A percentile compares a stretch with the other conserved stretches of the same genome.
Evolutionary conservation across 495 filamentous ascomycete genomes (phyloP).

Genomic region (Immersiella caudata): DNA sequence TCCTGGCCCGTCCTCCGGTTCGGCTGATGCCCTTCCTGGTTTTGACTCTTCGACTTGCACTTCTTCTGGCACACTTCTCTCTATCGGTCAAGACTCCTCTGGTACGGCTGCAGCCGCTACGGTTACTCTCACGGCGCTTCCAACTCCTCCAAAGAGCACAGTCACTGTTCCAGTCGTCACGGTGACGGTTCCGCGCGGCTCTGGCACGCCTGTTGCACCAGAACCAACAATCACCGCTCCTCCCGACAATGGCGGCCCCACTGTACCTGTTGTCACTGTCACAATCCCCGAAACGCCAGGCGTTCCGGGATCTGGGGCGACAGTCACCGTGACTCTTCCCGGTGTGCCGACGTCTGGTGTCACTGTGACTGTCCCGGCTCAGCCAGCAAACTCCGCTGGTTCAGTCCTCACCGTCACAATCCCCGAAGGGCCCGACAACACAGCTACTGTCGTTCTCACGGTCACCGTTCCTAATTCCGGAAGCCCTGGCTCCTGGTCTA

Average conservation of each 20-base stretch:
- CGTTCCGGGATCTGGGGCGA: slow-evolving; percentile 3
- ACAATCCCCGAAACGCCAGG: slow-evolving; percentile 11
- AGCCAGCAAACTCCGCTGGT: slow-evolving; percentile 4
- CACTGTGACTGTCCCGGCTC: slow-evolving; percentile 22
- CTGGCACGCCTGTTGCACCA: slow-evolving; percentile 5
- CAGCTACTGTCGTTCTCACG: slow-evolving; percentile 29
- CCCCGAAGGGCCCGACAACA: slow-evolving; percentile 28
- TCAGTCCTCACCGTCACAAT: slow-evolving; percentile 32
- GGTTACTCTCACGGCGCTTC: slow-evolving; percentile 22
- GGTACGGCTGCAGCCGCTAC: slow-evolving; percentile 18
- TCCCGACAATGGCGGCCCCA: slow-evolving; percentile 4
- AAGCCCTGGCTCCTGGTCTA: slow-evolving; percentile 23
- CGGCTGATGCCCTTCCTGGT: slow-evolving; percentile 31
- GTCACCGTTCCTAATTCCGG: slow-evolving; percentile 29
- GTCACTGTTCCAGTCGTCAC: slow-evolving; percentile 31
- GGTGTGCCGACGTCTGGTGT: background rate
- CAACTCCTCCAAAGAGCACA: slow-evolving; percentile 9
- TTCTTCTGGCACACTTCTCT: background rate
- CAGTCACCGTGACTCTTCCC: slow-evolving; percentile 22
- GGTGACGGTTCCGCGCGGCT: slow-evolving; percentile 22
- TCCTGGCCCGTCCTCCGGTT: slow-evolving; percentile 28
- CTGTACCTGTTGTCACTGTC: slow-evolving; percentile 17
- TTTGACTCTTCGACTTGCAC: slow-evolving; percentile 26
- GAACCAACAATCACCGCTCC: slow-evolving; percentile 3
- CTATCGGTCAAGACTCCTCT: slow-evolving; percentile 2